These are phyloP conservation scores for Pyrenula massariospora DNA, from an alignment of 495 filamentous ascomycete species.

Conservation along the genomic window DNA sequence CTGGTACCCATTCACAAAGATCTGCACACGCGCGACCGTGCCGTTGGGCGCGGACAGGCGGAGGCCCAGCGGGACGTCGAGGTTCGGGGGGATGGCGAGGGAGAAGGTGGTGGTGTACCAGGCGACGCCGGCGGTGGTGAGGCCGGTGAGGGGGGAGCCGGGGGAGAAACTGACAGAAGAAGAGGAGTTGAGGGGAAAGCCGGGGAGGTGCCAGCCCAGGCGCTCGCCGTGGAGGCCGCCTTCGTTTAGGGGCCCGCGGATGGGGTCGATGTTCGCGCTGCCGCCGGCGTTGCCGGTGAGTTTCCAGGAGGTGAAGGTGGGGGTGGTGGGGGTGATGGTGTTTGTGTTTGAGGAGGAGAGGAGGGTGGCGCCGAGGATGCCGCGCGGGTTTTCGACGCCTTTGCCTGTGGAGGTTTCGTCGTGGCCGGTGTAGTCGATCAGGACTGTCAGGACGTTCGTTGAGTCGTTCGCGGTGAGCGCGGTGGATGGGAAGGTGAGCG, in stretches of 20 bases:
- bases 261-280: conserved; percentile 49
- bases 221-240: conserved; percentile 56
- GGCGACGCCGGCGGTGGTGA: conserved; percentile 26
- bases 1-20: conserved; percentile 34
- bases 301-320: conserved; percentile 50
- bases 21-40: conserved; percentile 18
- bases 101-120: conserved; percentile 50
- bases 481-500: conserved; percentile 21
- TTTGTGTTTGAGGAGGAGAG: conserved; percentile 12
- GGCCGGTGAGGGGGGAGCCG: conserved; percentile 33
- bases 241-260: conserved; percentile 62
- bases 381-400: conserved; percentile 55
- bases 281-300: conserved; percentile 65
- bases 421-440: conserved; percentile 62
- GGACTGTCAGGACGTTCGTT: conserved; percentile 49
- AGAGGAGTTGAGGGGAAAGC: conserved; percentile 34
- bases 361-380: conserved; percentile 46
- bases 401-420: conserved; percentile 48
- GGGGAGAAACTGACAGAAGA: not conserved
- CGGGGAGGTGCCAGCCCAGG: conserved; percentile 54
- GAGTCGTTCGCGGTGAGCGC: conserved; percentile 30
- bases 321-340: conserved; percentile 11
- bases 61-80: conserved; percentile 29
- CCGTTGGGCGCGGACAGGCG: conserved; percentile 14
- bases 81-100: conserved; percentile 31